A percentile compares a stretch with the other conserved stretches of the same genome.
Evolutionary conservation across 23 red algal genomes (phyloP).

Genomic region (Agarophyton chilense): DNA sequence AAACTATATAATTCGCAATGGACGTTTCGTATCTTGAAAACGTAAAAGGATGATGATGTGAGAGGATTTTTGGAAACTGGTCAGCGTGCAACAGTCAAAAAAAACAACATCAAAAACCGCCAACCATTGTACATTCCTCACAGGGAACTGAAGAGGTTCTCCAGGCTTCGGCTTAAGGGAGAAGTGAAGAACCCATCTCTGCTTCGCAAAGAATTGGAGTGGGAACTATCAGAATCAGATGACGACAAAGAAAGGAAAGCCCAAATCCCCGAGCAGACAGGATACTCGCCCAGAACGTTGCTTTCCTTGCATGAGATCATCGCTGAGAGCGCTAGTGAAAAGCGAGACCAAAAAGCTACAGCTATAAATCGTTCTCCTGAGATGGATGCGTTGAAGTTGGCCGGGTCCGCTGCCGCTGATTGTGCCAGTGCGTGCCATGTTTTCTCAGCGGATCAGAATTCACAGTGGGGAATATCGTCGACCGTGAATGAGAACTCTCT

Average conservation of each 20-base stretch:
- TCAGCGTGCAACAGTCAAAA: background rate
- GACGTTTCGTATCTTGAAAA: background rate
- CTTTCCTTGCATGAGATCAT: too few species aligned
- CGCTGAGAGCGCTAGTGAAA: too few species aligned
- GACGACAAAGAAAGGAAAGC: background rate
- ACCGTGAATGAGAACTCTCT: background rate
- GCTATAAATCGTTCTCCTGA: background rate
- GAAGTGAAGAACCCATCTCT: too few species aligned
- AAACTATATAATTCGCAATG: background rate
- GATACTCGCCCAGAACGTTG: background rate
- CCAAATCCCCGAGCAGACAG: background rate
- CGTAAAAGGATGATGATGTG: background rate
- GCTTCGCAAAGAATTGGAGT: too few species aligned
- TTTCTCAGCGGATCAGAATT: background rate
- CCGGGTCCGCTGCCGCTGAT: conserved; percentile 50
- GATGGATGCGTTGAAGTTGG: conserved; percentile 15
- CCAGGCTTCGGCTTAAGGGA: too few species aligned
- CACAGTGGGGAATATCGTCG: too few species aligned
- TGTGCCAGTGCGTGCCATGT: conserved; percentile 58
- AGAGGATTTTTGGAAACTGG: background rate
- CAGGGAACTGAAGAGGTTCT: too few species aligned
- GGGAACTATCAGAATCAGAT: conserved; percentile 1
- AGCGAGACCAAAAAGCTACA: background rate
- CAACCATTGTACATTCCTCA: too few species aligned
- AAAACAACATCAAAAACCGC: too few species aligned